A percentile compares a stretch with the other conserved stretches of the same genome.
Conservation (phyloP, 2,329 filamentous ascomycete species). For the Cercospora canescens region DNA sequence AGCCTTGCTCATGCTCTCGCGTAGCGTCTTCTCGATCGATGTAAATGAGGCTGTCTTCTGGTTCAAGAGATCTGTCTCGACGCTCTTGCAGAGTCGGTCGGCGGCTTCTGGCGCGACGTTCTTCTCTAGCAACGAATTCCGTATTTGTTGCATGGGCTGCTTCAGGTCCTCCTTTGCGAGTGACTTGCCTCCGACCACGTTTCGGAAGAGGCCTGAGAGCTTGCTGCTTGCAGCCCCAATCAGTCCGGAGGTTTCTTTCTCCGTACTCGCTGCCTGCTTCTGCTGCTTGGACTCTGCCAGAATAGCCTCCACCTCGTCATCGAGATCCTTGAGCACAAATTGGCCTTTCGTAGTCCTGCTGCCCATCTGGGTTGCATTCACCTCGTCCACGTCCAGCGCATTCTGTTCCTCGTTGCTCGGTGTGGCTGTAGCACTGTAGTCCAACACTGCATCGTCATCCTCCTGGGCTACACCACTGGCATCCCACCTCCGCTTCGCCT, state of each 20-base stretch:
- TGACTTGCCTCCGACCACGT: constrained; percentile 91
- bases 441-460: constrained; percentile 72
- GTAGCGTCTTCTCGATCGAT: constrained; percentile 72
- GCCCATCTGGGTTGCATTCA: constrained; percentile 82
- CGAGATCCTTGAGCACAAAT: constrained; percentile 89
- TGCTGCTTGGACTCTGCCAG: constrained; percentile 74
- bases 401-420: constrained; percentile 54
- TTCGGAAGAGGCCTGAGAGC: constrained; percentile 86
- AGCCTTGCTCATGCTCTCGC: constrained; percentile 85
- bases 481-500: constrained; percentile 91
- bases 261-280: constrained; percentile 46
- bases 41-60: constrained; percentile 93
- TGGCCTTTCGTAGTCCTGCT: constrained; percentile 82
- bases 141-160: constrained; percentile 93
- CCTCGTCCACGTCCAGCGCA: constrained; percentile 62
- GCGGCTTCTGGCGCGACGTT: constrained; percentile 96
- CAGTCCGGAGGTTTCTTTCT: constrained; percentile 65
- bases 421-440: constrained; percentile 75
- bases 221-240: constrained; percentile 78
- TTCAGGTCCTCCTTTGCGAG: constrained; percentile 85
- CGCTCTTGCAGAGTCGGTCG: constrained; percentile 83
- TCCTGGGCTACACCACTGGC: constrained; percentile 83
- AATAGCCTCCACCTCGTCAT: constrained; percentile 90
- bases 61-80: constrained; percentile 85
- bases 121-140: constrained; percentile 90